Conservation (phyloP, 352 stramenopile species). For the Phytophthora podocarpi region DNA sequence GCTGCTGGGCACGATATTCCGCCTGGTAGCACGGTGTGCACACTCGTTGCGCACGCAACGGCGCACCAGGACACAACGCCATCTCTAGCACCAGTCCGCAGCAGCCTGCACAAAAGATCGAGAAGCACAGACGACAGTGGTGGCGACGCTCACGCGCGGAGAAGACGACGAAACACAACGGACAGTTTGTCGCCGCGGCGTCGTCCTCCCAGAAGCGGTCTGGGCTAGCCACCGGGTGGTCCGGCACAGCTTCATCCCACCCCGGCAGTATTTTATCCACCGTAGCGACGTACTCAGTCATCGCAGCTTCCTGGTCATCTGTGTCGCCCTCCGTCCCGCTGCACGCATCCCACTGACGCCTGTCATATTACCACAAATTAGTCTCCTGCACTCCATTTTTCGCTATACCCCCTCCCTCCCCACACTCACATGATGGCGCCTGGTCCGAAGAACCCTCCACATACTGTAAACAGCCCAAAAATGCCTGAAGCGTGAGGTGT, state of each 20-base stretch:
- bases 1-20: conserved; percentile 52
- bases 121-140: conserved; percentile 77
- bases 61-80: conserved; percentile 62
- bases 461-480: conserved; percentile 48
- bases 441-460: conserved; percentile 52
- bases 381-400: neutral
- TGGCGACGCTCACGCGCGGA: conserved; percentile 50
- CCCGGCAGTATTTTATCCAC: conserved; percentile 71
- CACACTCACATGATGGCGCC: conserved; percentile 64
- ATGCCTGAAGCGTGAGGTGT: conserved; percentile 3
- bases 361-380: conserved; percentile 18
- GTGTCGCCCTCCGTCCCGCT: conserved; percentile 35
- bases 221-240: conserved; percentile 55
- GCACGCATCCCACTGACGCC: conserved; percentile 68
- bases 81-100: conserved; percentile 54
- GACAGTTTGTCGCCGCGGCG: conserved; percentile 38
- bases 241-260: conserved; percentile 54
- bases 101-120: conserved; percentile 72
- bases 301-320: conserved; percentile 41
- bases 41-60: conserved; percentile 60
- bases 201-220: conserved; percentile 78
- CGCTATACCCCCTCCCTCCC: neutral
- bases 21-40: conserved; percentile 60
- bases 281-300: conserved; percentile 58
- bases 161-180: conserved; percentile 57